phyloP scores from a whole-genome alignment of 495 filamentous ascomycete species.

The Penicillium mononematosum region DNA sequence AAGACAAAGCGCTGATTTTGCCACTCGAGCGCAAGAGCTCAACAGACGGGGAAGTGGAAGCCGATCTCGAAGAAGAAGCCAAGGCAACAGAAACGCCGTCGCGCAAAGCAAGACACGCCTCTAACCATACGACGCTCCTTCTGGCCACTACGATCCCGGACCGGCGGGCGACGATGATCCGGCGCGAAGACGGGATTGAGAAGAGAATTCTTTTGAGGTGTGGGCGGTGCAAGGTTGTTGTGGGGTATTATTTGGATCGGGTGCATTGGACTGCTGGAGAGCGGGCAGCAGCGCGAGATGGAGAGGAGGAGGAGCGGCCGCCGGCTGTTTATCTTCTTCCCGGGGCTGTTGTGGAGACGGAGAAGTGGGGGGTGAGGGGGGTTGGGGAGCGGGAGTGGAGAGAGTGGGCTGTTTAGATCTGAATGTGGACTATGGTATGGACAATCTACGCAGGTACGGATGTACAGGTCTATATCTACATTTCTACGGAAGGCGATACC shows the following conservation, averaged over 20 bases:
- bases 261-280: constrained; percentile 32
- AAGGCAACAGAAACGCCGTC: constrained; percentile 2
- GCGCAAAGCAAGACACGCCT: background rate
- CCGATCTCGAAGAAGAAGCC: constrained; percentile 12
- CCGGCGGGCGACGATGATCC: constrained; percentile 52
- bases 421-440: background rate
- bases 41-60: background rate
- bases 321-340: constrained; percentile 62
- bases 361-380: constrained; percentile 31
- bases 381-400: constrained; percentile 37
- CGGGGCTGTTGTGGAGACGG: constrained; percentile 53
- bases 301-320: constrained; percentile 24
- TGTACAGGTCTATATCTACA: background rate
- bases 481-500: background rate
- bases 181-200: constrained; percentile 70
- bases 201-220: constrained; percentile 62
- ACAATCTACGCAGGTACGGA: background rate
- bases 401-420: constrained; percentile 19
- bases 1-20: constrained; percentile 32
- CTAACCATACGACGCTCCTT: constrained; percentile 48
- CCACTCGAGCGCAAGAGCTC: constrained; percentile 21
- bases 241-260: constrained; percentile 58
- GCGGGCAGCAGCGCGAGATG: background rate
- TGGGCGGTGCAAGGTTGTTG: constrained; percentile 59
- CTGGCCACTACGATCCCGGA: constrained; percentile 49